Evolutionary conservation across 2,329 filamentous ascomycete species (phyloP).

Genomic region (Colletotrichum sojae): DNA sequence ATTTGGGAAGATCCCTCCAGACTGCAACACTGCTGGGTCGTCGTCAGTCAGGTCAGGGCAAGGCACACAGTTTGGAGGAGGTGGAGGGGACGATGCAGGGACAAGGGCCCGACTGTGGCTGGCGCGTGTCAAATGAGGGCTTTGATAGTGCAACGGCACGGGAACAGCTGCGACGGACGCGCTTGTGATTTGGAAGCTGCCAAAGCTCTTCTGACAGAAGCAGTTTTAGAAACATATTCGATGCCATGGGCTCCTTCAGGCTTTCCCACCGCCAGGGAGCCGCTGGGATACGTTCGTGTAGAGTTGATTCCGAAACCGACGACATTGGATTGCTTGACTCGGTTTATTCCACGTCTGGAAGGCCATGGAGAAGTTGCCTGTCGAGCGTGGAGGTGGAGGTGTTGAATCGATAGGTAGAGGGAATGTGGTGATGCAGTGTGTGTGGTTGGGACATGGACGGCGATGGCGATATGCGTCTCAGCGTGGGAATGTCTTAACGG

Average conservation of each 20-base stretch:
- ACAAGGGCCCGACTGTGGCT: slow-evolving; percentile 23
- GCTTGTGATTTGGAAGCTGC: slow-evolving; percentile 40
- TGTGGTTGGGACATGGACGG: neutral
- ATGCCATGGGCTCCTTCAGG: slow-evolving; percentile 6
- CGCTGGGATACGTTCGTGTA: slow-evolving; percentile 13
- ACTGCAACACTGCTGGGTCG: neutral
- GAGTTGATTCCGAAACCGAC: slow-evolving; percentile 22
- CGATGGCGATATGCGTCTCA: slow-evolving; percentile 9
- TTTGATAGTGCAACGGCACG: slow-evolving; percentile 36
- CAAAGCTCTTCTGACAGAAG: slow-evolving; percentile 40
- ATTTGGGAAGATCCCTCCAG: neutral
- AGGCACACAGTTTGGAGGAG: neutral
- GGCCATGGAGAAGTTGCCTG: neutral
- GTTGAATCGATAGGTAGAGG: slow-evolving; percentile 10
- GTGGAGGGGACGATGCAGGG: slow-evolving; percentile 15
- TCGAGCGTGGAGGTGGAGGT: neutral
- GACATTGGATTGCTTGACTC: slow-evolving; percentile 5
- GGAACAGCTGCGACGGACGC: slow-evolving; percentile 24
- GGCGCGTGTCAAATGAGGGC: slow-evolving; percentile 34
- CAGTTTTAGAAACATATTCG: slow-evolving; percentile 38
- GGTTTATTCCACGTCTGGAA: slow-evolving; percentile 1
- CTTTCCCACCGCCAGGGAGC: neutral
- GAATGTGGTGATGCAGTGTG: neutral
- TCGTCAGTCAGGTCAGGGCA: slow-evolving; percentile 2
- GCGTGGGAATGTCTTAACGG: slow-evolving; percentile 21